phyloP scores from a whole-genome alignment of 306 rosid genomes.

The Lathyrus sativus region DNA sequence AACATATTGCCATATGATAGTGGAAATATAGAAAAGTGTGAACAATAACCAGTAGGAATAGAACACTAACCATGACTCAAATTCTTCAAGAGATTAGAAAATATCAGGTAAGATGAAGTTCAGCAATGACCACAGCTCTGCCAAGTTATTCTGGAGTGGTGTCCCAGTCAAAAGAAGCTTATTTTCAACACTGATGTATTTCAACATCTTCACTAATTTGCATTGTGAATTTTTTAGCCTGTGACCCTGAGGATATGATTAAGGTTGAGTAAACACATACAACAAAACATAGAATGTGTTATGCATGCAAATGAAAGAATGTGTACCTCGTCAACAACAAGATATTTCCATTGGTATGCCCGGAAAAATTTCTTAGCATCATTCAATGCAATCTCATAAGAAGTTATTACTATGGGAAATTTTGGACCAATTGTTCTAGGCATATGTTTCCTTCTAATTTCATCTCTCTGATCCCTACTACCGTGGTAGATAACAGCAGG shows the following conservation, averaged over 20 bases:
- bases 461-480: slow-evolving; percentile 67
- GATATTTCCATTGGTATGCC: slow-evolving; percentile 82
- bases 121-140: slow-evolving; percentile 97
- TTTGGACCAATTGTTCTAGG: slow-evolving; percentile 71
- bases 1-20: neutral
- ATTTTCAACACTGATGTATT: slow-evolving; percentile 63
- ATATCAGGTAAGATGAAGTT: slow-evolving; percentile 96
- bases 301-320: neutral
- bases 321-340: slow-evolving; percentile 92
- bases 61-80: slow-evolving; percentile 83
- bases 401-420: slow-evolving; percentile 85
- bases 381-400: slow-evolving; percentile 84
- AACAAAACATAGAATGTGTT: slow-evolving; percentile 13
- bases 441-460: slow-evolving; percentile 75
- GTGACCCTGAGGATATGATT: slow-evolving; percentile 72
- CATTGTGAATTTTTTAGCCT: slow-evolving; percentile 86
- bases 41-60: slow-evolving; percentile 1
- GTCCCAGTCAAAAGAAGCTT: slow-evolving; percentile 94
- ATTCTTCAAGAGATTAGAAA: slow-evolving; percentile 88
- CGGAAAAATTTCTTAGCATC: slow-evolving; percentile 64
- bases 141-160: slow-evolving; percentile 93
- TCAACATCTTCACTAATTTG: slow-evolving; percentile 68
- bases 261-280: slow-evolving; percentile 1
- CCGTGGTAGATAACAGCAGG: slow-evolving; percentile 77
- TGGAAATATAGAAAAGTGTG: slow-evolving; percentile 18